phyloP scores from a whole-genome alignment of 495 filamentous ascomycete genomes.

The Geoglossum glabrum region DNA sequence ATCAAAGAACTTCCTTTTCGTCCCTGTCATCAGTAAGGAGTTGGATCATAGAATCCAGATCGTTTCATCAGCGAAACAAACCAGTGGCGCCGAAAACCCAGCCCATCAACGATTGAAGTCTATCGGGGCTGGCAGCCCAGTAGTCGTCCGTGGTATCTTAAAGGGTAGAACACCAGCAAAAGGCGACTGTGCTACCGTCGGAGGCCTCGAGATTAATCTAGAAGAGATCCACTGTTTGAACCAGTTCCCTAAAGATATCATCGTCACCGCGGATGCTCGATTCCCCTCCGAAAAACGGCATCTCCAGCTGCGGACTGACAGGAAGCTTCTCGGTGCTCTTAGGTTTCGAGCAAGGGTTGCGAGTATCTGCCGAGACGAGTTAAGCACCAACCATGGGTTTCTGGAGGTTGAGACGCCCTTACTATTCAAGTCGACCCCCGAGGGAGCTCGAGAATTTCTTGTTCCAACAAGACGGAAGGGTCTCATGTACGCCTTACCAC shows the following conservation, averaged over 20 bases:
- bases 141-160: slow-evolving; percentile 28
- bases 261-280: slow-evolving; percentile 45
- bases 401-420: slow-evolving; percentile 78
- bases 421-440: slow-evolving; percentile 92
- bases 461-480: slow-evolving; percentile 65
- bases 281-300: slow-evolving; percentile 60
- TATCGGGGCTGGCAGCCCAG: slow-evolving; percentile 29
- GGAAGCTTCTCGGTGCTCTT: slow-evolving; percentile 39
- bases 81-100: slow-evolving; percentile 9
- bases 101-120: slow-evolving; percentile 27
- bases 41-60: slow-evolving; percentile 31
- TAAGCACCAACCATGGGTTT: slow-evolving; percentile 34
- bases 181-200: slow-evolving; percentile 10
- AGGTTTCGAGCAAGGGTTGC: slow-evolving; percentile 33
- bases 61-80: slow-evolving; percentile 26
- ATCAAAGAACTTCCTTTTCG: slow-evolving; percentile 47
- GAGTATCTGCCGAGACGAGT: slow-evolving; percentile 28
- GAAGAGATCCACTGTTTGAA: slow-evolving; percentile 49
- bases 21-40: slow-evolving; percentile 33
- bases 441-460: slow-evolving; percentile 89
- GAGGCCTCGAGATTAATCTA: slow-evolving; percentile 26
- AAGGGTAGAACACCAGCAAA: slow-evolving; percentile 18
- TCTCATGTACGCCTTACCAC: slow-evolving; percentile 72
- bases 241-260: slow-evolving; percentile 52
- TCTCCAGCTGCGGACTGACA: slow-evolving; percentile 61